Conservation (phyloP, 345 rosid species). For the Arabidopsis arenosa region DNA sequence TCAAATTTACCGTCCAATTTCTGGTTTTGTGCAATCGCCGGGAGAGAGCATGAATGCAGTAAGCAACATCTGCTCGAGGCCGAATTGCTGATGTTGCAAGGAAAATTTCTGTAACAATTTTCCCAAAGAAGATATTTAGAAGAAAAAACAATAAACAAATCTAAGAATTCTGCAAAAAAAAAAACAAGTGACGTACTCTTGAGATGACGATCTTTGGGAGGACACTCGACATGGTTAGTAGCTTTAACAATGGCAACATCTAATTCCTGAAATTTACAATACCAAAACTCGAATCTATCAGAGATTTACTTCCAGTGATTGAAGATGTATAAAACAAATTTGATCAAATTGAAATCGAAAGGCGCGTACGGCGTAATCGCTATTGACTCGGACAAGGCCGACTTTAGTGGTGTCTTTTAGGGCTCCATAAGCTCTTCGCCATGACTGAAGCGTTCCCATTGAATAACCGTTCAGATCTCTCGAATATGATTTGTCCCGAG, state of each 20-base stretch:
- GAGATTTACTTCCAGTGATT: conserved; percentile 2
- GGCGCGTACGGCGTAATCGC: conserved; percentile 72
- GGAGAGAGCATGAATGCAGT: conserved; percentile 80
- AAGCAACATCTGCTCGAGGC: conserved; percentile 93
- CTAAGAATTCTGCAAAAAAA: neutral
- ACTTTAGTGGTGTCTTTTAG: conserved; percentile 91
- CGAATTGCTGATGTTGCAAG: conserved; percentile 73
- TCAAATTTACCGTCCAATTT: conserved; percentile 66
- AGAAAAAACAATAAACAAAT: neutral
- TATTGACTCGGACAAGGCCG: conserved; percentile 92
- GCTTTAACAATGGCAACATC: conserved; percentile 92
- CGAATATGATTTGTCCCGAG: neutral
- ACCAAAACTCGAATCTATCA: conserved; percentile 34
- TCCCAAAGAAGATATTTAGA: neutral
- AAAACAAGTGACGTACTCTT: conserved; percentile 49
- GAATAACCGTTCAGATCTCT: conserved; percentile 38
- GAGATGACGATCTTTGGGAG: conserved; percentile 87
- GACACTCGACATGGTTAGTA: conserved; percentile 90
- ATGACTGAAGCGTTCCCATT: conserved; percentile 86
- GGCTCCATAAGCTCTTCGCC: conserved; percentile 90
- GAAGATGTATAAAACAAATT: neutral
- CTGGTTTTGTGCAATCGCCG: conserved; percentile 81
- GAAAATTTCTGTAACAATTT: conserved; percentile 61
- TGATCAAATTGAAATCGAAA: conserved; percentile 7
- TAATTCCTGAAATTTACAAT: conserved; percentile 57